Conservation (phyloP, 2,329 filamentous ascomycete genomes). For the Colletotrichum magnum region DNA sequence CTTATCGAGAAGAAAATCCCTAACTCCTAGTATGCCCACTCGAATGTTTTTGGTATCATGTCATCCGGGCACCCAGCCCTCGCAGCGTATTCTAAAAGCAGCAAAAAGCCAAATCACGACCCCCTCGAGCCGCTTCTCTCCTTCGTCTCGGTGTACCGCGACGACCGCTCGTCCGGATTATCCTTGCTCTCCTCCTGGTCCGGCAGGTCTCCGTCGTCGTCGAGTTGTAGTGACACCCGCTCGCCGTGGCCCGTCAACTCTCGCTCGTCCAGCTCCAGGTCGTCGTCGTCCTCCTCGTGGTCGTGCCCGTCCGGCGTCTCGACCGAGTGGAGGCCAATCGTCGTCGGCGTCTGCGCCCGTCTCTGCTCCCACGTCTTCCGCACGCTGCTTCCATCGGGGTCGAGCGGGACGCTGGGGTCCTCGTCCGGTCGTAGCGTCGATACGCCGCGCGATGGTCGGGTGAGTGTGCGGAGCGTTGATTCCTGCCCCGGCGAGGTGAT, state of each 20-base stretch:
- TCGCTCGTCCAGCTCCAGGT: not conserved
- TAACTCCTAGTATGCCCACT: not conserved
- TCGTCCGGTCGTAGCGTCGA: conserved; percentile 23
- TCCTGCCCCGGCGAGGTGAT: conserved; percentile 30
- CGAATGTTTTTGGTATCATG: conserved; percentile 12
- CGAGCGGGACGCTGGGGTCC: conserved; percentile 21
- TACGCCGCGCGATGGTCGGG: conserved; percentile 15
- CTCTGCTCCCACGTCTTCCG: conserved; percentile 26
- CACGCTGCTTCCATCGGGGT: conserved; percentile 20
- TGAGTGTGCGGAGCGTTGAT: conserved; percentile 24
- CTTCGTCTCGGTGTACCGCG: not conserved
- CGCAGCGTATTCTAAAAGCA: not conserved
- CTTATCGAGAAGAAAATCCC: not conserved
- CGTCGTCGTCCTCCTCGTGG: not conserved
- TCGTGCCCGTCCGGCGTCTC: not conserved
- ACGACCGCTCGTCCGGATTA: not conserved
- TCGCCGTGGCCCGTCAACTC: not conserved
- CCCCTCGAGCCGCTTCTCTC: not conserved
- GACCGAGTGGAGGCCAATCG: not conserved
- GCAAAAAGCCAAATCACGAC: not conserved
- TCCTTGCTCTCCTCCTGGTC: not conserved
- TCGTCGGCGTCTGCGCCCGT: conserved; percentile 2
- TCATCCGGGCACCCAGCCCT: conserved; percentile 2
- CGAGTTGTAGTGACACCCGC: not conserved
- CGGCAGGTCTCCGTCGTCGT: not conserved